phyloP scores from a whole-genome alignment of 2,329 filamentous ascomycete species.

The Aspergillus aculeatinus region DNA sequence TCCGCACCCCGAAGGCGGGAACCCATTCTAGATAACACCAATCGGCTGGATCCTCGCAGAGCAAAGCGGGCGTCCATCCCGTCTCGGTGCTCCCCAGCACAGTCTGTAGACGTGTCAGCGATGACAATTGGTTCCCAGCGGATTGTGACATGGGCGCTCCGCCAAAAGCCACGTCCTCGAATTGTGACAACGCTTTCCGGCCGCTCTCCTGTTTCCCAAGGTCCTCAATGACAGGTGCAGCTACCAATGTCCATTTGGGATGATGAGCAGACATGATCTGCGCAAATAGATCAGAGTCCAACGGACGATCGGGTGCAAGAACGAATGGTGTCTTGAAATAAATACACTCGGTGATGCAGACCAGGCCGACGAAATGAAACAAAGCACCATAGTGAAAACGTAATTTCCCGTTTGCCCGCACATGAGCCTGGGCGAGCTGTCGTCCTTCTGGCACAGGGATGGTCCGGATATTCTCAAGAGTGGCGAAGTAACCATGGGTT shows the following conservation, averaged over 20 bases:
- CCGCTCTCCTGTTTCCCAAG: not conserved
- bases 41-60: slow-evolving; percentile 10
- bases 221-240: slow-evolving; percentile 1
- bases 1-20: slow-evolving; percentile 14
- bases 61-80: slow-evolving; percentile 11
- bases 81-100: slow-evolving; percentile 7
- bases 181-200: not conserved
- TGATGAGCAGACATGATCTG: not conserved
- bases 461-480: not conserved
- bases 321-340: slow-evolving; percentile 85
- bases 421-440: not conserved
- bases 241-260: not conserved
- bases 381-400: not conserved
- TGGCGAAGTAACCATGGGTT: slow-evolving; percentile 2
- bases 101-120: not conserved
- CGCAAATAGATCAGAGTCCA: slow-evolving; percentile 6
- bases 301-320: slow-evolving; percentile 82
- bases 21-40: slow-evolving; percentile 29
- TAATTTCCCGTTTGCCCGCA: not conserved
- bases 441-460: slow-evolving; percentile 4
- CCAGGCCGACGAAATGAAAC: slow-evolving; percentile 15
- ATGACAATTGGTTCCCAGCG: not conserved
- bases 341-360: slow-evolving; percentile 75
- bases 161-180: not conserved
- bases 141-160: not conserved